phyloP scores from a whole-genome alignment of 805 yeast species.

The Lachancea dasiensis region DNA sequence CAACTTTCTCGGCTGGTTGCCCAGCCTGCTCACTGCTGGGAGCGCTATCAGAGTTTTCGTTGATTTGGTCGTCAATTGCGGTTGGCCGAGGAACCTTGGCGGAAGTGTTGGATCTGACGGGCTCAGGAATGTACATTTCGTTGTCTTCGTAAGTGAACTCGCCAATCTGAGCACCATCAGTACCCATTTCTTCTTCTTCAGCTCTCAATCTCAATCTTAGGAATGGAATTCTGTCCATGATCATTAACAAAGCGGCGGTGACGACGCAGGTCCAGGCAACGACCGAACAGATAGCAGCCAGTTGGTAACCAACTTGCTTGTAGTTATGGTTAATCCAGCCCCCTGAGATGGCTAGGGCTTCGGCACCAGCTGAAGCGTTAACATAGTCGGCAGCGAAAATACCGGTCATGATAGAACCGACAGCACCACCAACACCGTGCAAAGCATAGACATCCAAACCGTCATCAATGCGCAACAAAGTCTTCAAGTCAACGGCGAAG shows the following conservation, averaged over 20 bases:
- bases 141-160: constrained; percentile 73
- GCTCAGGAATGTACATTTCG: constrained; percentile 66
- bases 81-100: constrained; percentile 26
- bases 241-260: constrained; percentile 59
- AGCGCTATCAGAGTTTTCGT: constrained; percentile 1
- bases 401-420: constrained; percentile 82
- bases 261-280: constrained; percentile 71
- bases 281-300: constrained; percentile 68
- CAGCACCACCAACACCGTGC: constrained; percentile 90
- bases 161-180: constrained; percentile 86
- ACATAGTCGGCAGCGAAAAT: constrained; percentile 89
- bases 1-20: constrained; percentile 8
- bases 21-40: constrained; percentile 6
- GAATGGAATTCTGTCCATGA: constrained; percentile 72
- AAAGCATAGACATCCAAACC: constrained; percentile 92
- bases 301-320: constrained; percentile 80
- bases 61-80: constrained; percentile 34
- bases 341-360: constrained; percentile 53
- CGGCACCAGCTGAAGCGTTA: constrained; percentile 70
- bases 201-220: constrained; percentile 75
- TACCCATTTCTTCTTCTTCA: constrained; percentile 83
- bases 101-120: constrained; percentile 54
- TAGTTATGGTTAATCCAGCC: constrained; percentile 87
- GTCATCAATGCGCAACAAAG: constrained; percentile 72
- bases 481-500: constrained; percentile 77